phyloP scores from a whole-genome alignment of 2,329 filamentous ascomycete species.

The Colletotrichum sp. region DNA sequence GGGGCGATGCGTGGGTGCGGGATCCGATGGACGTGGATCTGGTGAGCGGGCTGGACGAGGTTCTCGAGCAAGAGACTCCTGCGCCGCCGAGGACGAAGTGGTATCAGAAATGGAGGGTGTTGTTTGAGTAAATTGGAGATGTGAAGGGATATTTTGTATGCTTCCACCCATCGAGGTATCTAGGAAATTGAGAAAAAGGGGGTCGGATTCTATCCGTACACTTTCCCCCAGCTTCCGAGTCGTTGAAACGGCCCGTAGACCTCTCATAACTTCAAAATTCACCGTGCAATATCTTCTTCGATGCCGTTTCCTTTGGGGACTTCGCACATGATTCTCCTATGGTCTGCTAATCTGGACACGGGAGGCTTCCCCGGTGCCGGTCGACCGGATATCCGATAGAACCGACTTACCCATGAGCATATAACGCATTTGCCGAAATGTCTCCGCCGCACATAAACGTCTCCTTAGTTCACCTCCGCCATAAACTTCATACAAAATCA shows the following conservation, averaged over 20 bases:
- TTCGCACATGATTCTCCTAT: background rate
- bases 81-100: background rate
- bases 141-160: background rate
- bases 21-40: background rate
- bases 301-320: rapidly evolving
- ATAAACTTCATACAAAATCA: no score
- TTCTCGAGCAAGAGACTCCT: background rate
- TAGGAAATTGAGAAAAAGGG: background rate
- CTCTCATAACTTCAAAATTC: background rate
- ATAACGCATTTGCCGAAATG: rapidly evolving
- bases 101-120: background rate
- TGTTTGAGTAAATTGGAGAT: background rate
- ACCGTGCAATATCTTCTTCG: rapidly evolving
- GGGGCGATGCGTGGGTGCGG: background rate
- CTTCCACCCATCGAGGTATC: background rate
- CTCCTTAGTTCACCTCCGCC: no score
- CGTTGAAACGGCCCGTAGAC: background rate
- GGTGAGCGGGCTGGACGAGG: background rate
- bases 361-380: no score
- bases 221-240: background rate
- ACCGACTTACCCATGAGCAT: rapidly evolving
- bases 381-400: no score
- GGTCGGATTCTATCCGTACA: background rate
- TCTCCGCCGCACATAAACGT: no score
- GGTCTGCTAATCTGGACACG: rapidly evolving